Percentiles rank a stretch among this genome's conserved stretches.
Conservation (phyloP, 1,139 yeast genomes). For the Chernovozyma aurita region DNA sequence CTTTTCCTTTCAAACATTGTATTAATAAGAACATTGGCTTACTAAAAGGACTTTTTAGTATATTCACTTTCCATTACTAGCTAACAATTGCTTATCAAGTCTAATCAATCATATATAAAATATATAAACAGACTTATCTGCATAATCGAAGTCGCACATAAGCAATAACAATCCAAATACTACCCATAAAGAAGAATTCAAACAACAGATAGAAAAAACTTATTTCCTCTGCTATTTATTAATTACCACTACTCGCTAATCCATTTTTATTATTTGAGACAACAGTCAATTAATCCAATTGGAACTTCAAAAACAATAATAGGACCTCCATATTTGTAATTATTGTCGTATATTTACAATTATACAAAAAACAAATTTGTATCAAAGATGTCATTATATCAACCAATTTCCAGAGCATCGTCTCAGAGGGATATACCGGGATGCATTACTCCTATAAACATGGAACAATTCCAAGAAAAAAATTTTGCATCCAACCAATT, state of each 20-base stretch:
- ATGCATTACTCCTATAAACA: slow-evolving; percentile 34
- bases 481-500: background rate
- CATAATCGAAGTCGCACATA: background rate
- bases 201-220: background rate
- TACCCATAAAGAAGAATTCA: background rate
- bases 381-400: slow-evolving; percentile 27
- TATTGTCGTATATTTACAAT: no score
- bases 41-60: no score
- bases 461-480: slow-evolving; percentile 1
- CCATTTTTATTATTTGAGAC: no score
- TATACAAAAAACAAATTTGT: background rate
- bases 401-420: slow-evolving; percentile 29
- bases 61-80: background rate
- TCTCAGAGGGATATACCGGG: slow-evolving; percentile 29
- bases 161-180: no score
- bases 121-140: no score
- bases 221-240: background rate
- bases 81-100: background rate
- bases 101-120: background rate
- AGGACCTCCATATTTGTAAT: no score
- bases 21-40: background rate
- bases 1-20: background rate
- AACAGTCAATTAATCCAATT: no score
- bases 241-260: background rate
- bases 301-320: background rate